phyloP scores from a whole-genome alignment of 805 yeast genomes.

The Candida mattraensis region DNA sequence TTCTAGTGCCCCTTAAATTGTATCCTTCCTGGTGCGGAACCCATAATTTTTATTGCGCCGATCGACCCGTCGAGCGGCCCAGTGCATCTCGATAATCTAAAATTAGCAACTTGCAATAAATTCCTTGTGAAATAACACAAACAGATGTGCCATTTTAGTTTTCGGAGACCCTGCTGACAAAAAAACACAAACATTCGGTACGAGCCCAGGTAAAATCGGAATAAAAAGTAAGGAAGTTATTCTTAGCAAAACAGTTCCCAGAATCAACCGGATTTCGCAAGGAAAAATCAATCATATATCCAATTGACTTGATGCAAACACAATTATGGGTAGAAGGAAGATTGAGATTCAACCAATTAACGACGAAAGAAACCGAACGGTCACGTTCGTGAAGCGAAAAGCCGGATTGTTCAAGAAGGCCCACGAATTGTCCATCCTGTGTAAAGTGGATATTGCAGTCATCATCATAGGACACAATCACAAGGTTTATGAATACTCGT shows the following conservation, averaged over 20 bases:
- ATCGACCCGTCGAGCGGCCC: slow-evolving; percentile 6
- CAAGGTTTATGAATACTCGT: slow-evolving; percentile 80
- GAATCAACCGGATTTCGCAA: neutral
- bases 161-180: no score
- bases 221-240: no score
- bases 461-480: slow-evolving; percentile 82
- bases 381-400: slow-evolving; percentile 89
- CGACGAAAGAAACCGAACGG: slow-evolving; percentile 84
- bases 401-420: slow-evolving; percentile 92
- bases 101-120: slow-evolving; percentile 14
- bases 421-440: slow-evolving; percentile 81
- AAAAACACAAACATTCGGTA: no score
- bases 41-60: no score
- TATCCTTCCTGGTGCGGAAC: no score
- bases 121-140: slow-evolving; percentile 2
- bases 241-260: no score
- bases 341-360: slow-evolving; percentile 88
- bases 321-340: slow-evolving; percentile 90
- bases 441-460: slow-evolving; percentile 92
- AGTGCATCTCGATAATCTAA: slow-evolving; percentile 5
- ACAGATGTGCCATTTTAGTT: no score
- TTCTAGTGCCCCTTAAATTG: no score
- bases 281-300: neutral
- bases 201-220: no score
- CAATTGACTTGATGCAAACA: no score